Evolutionary conservation across 257 asterid species (phyloP).

Genomic region (Jasminum sambac): DNA sequence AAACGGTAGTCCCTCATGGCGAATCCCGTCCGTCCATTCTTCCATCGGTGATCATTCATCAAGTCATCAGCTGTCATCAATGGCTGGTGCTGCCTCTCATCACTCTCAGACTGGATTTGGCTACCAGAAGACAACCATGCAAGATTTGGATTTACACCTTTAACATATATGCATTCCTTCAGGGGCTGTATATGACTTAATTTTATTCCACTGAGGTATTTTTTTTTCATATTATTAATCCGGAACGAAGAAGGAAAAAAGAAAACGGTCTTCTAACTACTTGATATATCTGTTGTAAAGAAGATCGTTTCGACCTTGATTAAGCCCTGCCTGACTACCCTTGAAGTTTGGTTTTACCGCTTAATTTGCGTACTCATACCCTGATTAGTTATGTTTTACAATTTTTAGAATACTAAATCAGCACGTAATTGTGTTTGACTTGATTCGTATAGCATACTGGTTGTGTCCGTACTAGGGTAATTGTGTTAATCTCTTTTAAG

Average conservation of each 20-base stretch:
- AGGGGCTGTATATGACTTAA: slow-evolving; percentile 9
- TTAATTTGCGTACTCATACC: no score
- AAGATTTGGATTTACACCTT: slow-evolving; percentile 83
- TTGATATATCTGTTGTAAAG: no score
- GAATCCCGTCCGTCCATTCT: slow-evolving; percentile 36
- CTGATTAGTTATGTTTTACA: no score
- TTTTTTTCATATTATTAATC: not conserved
- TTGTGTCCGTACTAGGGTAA: no score
- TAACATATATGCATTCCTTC: slow-evolving; percentile 19
- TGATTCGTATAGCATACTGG: no score
- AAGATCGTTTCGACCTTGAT: no score
- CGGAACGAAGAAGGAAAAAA: no score
- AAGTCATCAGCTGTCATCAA: slow-evolving; percentile 37
- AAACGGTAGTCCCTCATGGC: slow-evolving; percentile 75
- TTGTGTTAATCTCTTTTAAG: not conserved
- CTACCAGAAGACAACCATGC: slow-evolving; percentile 48
- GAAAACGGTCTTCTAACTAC: no score
- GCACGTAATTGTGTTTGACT: no score
- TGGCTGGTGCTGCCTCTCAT: slow-evolving; percentile 25
- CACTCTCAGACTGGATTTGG: slow-evolving; percentile 45
- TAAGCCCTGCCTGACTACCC: no score
- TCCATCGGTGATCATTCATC: slow-evolving; percentile 29
- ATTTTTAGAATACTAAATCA: no score
- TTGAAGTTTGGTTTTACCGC: no score
- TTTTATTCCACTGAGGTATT: slow-evolving; percentile 9